phyloP scores from a whole-genome alignment of 208 protist genomes.

The Leptomonas pyrrhocoris region DNA sequence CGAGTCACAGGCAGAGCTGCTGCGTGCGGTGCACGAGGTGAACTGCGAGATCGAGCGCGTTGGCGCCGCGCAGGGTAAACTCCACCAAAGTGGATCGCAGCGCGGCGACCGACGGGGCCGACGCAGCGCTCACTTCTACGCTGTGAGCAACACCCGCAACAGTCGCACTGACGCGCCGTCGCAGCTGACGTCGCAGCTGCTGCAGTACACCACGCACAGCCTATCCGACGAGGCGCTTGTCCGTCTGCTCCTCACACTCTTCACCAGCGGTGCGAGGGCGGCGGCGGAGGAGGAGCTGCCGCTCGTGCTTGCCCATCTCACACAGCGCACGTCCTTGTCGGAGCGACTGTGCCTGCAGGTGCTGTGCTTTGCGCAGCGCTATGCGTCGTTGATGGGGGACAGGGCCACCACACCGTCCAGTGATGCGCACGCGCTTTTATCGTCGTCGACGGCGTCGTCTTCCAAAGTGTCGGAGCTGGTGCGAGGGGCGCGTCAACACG shows the following conservation, averaged over 20 bases:
- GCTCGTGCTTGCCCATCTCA: conserved; percentile 30
- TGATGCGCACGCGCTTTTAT: neutral
- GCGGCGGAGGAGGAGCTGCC: conserved; percentile 24
- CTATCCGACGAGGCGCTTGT: conserved; percentile 30
- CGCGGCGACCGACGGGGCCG: neutral
- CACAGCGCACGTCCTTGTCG: conserved; percentile 15
- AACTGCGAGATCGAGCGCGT: neutral
- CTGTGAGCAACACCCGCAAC: neutral
- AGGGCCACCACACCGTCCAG: neutral
- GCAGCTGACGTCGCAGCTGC: conserved; percentile 18
- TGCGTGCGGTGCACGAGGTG: conserved; percentile 10
- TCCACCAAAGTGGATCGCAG: too few relatives aligned
- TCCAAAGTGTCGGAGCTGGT: neutral
- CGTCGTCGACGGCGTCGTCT: neutral
- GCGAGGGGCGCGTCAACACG: conserved; percentile 10
- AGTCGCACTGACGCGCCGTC: neutral
- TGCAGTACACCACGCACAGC: conserved; percentile 26
- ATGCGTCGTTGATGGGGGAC: neutral
- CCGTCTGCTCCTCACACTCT: conserved; percentile 21
- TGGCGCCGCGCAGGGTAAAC: neutral
- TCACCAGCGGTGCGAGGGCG: neutral
- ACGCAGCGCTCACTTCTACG: neutral
- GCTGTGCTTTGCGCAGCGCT: conserved; percentile 16
- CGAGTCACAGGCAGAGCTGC: conserved; percentile 32
- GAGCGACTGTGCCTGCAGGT: conserved; percentile 29